These are phyloP conservation scores for Heritiera fomes DNA, from an alignment of 345 rosid species.

Conservation along the genomic window DNA sequence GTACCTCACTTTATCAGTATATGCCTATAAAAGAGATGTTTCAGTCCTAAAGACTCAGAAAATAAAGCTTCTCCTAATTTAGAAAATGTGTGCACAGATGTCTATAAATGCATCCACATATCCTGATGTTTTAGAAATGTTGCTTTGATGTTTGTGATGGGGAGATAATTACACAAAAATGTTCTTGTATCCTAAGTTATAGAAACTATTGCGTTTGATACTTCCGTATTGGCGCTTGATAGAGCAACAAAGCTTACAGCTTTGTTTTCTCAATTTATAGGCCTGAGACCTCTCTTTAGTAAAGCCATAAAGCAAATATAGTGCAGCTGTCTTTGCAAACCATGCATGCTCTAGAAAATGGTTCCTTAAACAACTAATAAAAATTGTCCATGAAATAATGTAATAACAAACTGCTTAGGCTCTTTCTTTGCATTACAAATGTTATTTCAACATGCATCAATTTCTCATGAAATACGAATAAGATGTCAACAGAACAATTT, in stretches of 20 bases:
- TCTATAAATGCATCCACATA: neutral
- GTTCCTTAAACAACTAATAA: neutral
- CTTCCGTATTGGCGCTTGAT: neutral
- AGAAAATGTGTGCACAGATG: neutral
- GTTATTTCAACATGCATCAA: neutral
- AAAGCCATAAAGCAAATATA: conserved; percentile 5
- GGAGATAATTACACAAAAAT: neutral
- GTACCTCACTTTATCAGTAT: no score
- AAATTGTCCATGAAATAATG: neutral
- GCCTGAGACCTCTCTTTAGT: neutral
- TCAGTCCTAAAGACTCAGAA: neutral
- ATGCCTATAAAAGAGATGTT: no score
- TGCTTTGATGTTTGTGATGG: neutral
- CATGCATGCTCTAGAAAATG: neutral
- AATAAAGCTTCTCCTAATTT: neutral
- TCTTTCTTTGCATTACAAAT: neutral
- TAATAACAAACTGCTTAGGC: neutral
- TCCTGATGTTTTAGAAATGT: neutral
- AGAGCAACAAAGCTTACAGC: neutral
- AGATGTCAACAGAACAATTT: neutral
- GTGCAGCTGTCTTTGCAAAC: neutral
- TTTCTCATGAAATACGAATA: conserved; percentile 4
- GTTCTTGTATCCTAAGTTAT: neutral
- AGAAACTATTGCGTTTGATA: neutral
- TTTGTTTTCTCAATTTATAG: neutral